Evolutionary conservation across 1,284 basidiomycete species (phyloP), one percentile per base, ranked within the genome.

Genomic region (Melampsora americana): DNA sequence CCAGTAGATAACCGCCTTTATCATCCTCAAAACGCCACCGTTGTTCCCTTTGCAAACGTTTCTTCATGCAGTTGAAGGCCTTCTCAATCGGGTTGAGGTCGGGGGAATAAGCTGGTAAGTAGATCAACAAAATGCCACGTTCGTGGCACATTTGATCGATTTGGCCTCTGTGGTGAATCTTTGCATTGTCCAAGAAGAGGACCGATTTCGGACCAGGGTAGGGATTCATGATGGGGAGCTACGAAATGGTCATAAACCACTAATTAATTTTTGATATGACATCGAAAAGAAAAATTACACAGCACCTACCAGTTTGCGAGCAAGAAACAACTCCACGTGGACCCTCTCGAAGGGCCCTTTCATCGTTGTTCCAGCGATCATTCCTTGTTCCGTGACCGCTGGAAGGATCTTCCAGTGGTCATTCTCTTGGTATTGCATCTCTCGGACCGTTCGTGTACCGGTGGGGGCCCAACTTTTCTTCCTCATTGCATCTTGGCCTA

Each of bases 221-320:
- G n/a, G n/a, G n/a, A n/a, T 30, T 35, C 48, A 56, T 69, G n/a
- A 35, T 32, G 1, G 66, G 66, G 20, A 69, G 66, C 66, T 56
- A 48, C 5, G n/a, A n/a, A n/a, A n/a, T n/a, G 48, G n/a, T 7
- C 11, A 48, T 11, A 48, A 48, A 11, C 11, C 46, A 48, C 20
- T 48, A 20, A 20, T 11, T 48, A 48, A 11, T n/a, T n/a, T n/a
- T n/a, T 11, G 11, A 48, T 48, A 11, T 20, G 11, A 11, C 20
- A 48, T 11, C 11, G 20, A 48, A 48, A 48, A 11, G 46, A 11
- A 48, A n/a, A n/a, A n/a, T n/a, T n/a, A n/a, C n/a, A n/a, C n/a
- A n/a, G n/a, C n/a, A n/a, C n/a, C n/a, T n/a, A n/a, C 46, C 46
- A 48, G 11, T 11, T 48, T 20, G 11, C 46, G 20, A 11, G 11